phyloP scores from a whole-genome alignment of 306 rosid species.

The Carpinus viminea region DNA sequence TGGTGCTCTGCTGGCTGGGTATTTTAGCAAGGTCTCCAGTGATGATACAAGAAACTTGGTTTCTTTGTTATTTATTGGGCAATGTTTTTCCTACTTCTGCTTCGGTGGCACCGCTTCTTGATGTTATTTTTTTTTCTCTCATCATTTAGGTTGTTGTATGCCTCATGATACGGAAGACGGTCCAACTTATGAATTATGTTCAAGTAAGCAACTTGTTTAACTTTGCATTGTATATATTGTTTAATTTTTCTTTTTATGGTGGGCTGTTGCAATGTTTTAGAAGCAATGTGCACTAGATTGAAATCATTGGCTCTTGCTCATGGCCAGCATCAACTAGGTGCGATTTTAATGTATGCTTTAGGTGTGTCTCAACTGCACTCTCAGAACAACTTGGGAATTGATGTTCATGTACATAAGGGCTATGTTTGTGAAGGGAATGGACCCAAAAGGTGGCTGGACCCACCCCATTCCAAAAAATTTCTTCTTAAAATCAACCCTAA shows the following conservation, averaged over 20 bases:
- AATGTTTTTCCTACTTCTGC: constrained; percentile 9
- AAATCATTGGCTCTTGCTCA: constrained; percentile 8
- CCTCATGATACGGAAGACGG: constrained; percentile 93
- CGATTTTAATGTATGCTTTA: not conserved
- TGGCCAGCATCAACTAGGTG: not conserved
- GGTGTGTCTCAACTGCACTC: not conserved
- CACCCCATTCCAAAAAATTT: too few relatives aligned
- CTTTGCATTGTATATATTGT: not conserved
- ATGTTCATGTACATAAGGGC: not conserved
- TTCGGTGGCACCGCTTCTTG: not conserved
- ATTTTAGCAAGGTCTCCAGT: constrained; percentile 82
- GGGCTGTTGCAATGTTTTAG: constrained; percentile 9
- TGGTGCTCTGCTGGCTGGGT: constrained; percentile 84
- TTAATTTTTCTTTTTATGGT: constrained; percentile 15
- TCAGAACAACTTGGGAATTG: not conserved
- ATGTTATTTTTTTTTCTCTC: constrained; percentile 18
- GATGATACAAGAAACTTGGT: constrained; percentile 24
- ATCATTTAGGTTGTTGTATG: constrained; percentile 79
- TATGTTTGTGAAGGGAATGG: too few relatives aligned
- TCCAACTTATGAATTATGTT: constrained; percentile 93
- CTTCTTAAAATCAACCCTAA: too few relatives aligned
- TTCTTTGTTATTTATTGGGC: constrained; percentile 13
- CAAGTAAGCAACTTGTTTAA: constrained; percentile 54
- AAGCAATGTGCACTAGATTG: not conserved
- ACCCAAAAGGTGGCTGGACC: too few relatives aligned